A percentile compares a stretch with the other conserved stretches of the same genome.
These are phyloP conservation scores for Solanum chilense DNA, from an alignment of 257 asterid genomes.

Conservation along the genomic window DNA sequence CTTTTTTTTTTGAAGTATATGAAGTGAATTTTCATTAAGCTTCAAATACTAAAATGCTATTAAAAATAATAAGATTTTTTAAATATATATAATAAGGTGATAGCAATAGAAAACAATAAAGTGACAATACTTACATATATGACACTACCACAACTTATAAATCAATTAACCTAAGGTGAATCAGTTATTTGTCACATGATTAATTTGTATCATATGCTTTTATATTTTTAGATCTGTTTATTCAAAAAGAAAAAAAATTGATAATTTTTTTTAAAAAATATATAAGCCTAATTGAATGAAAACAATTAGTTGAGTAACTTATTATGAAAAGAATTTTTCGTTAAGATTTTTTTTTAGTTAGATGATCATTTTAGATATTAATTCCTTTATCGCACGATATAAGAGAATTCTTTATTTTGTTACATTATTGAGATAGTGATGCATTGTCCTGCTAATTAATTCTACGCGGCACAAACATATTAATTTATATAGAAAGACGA, in stretches of 20 bases:
- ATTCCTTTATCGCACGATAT: neutral
- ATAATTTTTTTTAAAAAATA: neutral
- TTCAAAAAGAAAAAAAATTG: too few species aligned
- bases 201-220: neutral
- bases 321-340: too few species aligned
- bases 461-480: neutral
- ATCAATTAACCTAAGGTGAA: neutral
- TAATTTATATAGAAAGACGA: too few species aligned
- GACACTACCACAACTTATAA: neutral
- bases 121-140: neutral
- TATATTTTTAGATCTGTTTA: neutral
- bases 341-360: too few species aligned
- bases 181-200: neutral
- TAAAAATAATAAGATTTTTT: too few species aligned
- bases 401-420: too few species aligned
- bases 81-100: neutral
- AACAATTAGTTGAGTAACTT: neutral
- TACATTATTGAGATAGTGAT: neutral
- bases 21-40: neutral
- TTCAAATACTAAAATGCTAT: neutral
- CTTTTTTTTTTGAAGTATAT: neutral
- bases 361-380: neutral
- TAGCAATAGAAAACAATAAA: neutral
- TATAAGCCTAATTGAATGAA: neutral
- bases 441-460: neutral